Base-by-base conservation (phyloP, 352 stramenopile species). In the Blastocystis sp. region DNA sequence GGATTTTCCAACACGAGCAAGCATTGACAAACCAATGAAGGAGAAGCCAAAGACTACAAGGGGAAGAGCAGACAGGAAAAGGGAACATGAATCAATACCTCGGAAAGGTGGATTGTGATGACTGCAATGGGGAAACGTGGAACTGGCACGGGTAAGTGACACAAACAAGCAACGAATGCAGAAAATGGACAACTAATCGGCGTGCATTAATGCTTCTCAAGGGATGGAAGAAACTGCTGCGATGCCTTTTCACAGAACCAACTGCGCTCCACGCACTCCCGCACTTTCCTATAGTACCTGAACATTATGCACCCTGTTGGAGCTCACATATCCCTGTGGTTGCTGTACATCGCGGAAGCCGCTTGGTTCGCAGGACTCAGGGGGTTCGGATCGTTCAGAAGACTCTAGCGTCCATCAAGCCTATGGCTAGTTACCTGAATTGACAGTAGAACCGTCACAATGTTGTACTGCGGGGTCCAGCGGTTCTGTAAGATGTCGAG, bases 401-500 rank as follows among this genome's bases (percentile, higher is more conserved):
- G 61, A 78, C 77, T 77, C 65, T 87, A 57, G 0, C 14, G 24
- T 63, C 4, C 34, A 59, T 54, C 1, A 0, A 0, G 71, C 14
- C 9, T 57, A 7, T 17, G 24, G 52, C 3, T 38, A 40, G 19
- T 10, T 14, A 76, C 77, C 52, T 88, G 97, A 90, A 99, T 99
- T 89, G 94, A 98, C 54, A 96, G 98, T 69, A 99, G 92, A 91
- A 99, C 98, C 42, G 96, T 96, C 43, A 94, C 97, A 90, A 99
- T 98, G 90, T 99, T 96, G 91, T 99, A 99, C 91, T 99, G 99
- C 21, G 97, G 97, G 90, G 94, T 98, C 97, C 97, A 99, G 91
- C 98, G 96, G 92, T 99, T 98, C 91, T 99, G 96, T 89, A 99
- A 92, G 91, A 99, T 99, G 90, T 99, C 97, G 70, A 99, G 91